A percentile compares a stretch with the other conserved stretches of the same genome.
Evolutionary conservation across 257 asterid genomes (phyloP).

Genomic region (Primulina huaijiensis): DNA sequence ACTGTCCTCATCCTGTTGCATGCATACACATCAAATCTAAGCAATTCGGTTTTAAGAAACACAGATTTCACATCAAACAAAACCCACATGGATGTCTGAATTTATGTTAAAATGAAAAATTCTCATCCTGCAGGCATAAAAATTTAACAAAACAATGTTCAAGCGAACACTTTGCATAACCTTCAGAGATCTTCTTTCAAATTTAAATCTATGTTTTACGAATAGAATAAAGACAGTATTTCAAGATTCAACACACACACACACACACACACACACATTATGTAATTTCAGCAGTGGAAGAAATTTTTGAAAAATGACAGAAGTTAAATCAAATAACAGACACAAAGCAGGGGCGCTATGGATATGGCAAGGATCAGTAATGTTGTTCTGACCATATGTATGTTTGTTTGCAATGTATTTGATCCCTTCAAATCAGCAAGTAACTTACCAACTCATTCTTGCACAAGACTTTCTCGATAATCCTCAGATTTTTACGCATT

Average conservation of each 20-base stretch:
- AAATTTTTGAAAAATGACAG: too few relatives aligned
- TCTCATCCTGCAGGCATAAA: not conserved
- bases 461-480: constrained; percentile 36
- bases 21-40: not conserved
- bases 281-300: not conserved
- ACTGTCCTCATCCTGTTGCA: constrained; percentile 15
- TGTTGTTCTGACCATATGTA: not conserved
- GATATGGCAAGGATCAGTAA: not conserved
- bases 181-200: not conserved
- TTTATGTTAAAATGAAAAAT: not conserved
- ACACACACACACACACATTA: not conserved
- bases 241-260: not conserved
- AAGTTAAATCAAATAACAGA: not conserved
- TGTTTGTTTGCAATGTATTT: not conserved
- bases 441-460: constrained; percentile 34
- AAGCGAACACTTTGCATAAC: not conserved
- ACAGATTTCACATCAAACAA: not conserved
- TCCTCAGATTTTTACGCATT: constrained; percentile 32
- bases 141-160: not conserved
- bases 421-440: not conserved
- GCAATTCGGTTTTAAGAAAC: not conserved
- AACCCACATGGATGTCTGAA: not conserved
- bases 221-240: not conserved
- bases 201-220: not conserved
- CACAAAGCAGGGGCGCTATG: not conserved